Conservation (phyloP, 352 stramenopile genomes). For the Saprolegnia parasitica region DNA sequence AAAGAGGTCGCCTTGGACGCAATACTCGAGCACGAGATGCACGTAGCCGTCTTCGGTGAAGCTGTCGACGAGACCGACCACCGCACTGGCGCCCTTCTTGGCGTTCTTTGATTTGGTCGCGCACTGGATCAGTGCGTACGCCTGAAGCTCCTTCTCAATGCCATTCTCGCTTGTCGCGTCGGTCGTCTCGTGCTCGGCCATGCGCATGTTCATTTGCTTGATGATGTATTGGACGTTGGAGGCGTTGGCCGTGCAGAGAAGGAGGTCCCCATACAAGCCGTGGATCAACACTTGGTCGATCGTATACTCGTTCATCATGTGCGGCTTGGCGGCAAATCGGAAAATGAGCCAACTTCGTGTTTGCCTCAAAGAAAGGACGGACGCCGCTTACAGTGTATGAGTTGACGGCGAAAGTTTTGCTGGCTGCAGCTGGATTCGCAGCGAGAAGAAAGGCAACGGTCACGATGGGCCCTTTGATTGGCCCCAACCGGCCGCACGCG, state of each 20-base stretch:
- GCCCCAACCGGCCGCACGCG: too few relatives aligned
- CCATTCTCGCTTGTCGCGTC: neutral
- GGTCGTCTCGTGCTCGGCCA: neutral
- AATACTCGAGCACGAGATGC: slow-evolving; percentile 67
- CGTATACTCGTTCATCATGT: slow-evolving; percentile 4
- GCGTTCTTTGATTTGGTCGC: slow-evolving; percentile 10
- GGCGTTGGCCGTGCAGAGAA: neutral
- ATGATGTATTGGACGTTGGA: neutral
- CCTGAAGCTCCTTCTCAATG: neutral
- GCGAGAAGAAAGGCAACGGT: too few relatives aligned
- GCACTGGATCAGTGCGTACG: neutral
- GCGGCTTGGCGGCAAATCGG: neutral
- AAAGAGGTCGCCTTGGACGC: slow-evolving; percentile 49
- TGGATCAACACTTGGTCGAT: slow-evolving; percentile 4
- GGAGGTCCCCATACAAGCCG: neutral
- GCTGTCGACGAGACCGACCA: slow-evolving; percentile 3
- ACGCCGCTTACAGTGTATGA: neutral
- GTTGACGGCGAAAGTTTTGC: slow-evolving; percentile 1
- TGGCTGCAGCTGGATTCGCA: neutral
- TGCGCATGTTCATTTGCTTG: neutral
- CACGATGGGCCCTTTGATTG: too few relatives aligned
- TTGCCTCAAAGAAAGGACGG: neutral
- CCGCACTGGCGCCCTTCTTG: slow-evolving; percentile 18
- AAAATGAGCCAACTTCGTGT: neutral
- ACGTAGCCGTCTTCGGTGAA: slow-evolving; percentile 47